phyloP scores from a whole-genome alignment of 2,329 filamentous ascomycete genomes.

The Hypoxylon sp. region DNA sequence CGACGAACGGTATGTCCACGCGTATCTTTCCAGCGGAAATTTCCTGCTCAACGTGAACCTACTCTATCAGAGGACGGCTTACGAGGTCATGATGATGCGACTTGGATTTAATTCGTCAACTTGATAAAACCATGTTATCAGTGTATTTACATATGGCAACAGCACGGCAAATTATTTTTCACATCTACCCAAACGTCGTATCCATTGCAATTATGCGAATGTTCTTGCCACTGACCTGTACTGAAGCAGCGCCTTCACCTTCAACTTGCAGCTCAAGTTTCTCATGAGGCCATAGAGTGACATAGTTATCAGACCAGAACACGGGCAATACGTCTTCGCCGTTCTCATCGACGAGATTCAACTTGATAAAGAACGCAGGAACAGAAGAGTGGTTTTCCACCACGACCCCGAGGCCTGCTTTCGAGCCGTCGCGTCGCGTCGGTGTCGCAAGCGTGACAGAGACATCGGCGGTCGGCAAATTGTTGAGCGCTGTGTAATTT shows the following conservation, averaged over 20 bases:
- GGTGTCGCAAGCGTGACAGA: conserved; percentile 44
- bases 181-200: background rate
- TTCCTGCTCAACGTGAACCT: background rate
- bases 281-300: conserved; percentile 71
- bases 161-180: conserved; percentile 2
- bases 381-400: conserved; percentile 65
- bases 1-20: no score
- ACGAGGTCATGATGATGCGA: background rate
- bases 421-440: conserved; percentile 1
- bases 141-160: background rate
- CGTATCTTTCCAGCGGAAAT: background rate
- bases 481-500: conserved; percentile 61
- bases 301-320: conserved; percentile 73
- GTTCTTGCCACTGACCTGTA: conserved; percentile 51
- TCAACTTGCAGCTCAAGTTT: conserved; percentile 57
- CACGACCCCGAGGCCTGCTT: conserved; percentile 50
- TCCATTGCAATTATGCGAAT: conserved; percentile 31
- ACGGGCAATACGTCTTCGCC: conserved; percentile 64
- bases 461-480: conserved; percentile 56
- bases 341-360: conserved; percentile 62
- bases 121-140: conserved; percentile 44
- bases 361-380: conserved; percentile 70
- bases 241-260: conserved; percentile 44
- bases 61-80: background rate
- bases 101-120: conserved; percentile 44